A percentile compares a stretch with the other conserved stretches of the same genome.
phyloP scores from a whole-genome alignment of 2,329 filamentous ascomycete species.

The Arthroderma sp. region DNA sequence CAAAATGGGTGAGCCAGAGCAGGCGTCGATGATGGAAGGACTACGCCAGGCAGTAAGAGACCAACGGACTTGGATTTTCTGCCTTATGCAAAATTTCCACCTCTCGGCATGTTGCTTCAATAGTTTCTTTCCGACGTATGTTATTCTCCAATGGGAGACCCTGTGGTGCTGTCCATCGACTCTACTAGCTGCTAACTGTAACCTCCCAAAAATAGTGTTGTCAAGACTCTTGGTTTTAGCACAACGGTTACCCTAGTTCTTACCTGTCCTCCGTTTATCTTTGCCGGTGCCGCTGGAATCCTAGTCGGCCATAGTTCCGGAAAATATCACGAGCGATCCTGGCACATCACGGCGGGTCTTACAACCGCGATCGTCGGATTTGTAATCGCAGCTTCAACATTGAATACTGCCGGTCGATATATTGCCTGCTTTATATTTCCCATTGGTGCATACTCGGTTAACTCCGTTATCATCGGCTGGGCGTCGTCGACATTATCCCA shows the following conservation, averaged over 20 bases:
- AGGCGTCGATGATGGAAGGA: slow-evolving; percentile 35
- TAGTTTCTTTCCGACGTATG: slow-evolving; percentile 25
- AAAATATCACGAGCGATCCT: slow-evolving; percentile 23
- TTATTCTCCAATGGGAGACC: too few relatives aligned
- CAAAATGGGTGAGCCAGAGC: slow-evolving; percentile 36
- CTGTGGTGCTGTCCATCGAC: slow-evolving; percentile 1
- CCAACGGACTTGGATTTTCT: slow-evolving; percentile 40
- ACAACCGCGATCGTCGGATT: slow-evolving; percentile 19
- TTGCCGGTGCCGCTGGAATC: slow-evolving; percentile 37
- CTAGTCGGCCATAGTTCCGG: slow-evolving; percentile 39
- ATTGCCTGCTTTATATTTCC: slow-evolving; percentile 21
- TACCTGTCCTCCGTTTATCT: slow-evolving; percentile 39
- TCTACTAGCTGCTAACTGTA: slow-evolving; percentile 27
- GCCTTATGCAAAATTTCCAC: slow-evolving; percentile 45
- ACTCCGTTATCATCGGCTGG: slow-evolving; percentile 32
- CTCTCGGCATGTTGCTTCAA: slow-evolving; percentile 40
- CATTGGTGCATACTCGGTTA: slow-evolving; percentile 22
- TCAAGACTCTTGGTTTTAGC: slow-evolving; percentile 36
- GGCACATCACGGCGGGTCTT: slow-evolving; percentile 18
- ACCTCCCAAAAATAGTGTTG: slow-evolving; percentile 35
- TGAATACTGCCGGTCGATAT: slow-evolving; percentile 20
- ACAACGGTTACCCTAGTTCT: slow-evolving; percentile 38
- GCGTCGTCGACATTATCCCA: slow-evolving; percentile 29
- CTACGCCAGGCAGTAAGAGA: slow-evolving; percentile 38
- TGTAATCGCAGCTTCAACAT: slow-evolving; percentile 16